Evolutionary conservation across 768 basidiomycete species (phyloP).

Genomic region (Rhizopogon sp.): DNA sequence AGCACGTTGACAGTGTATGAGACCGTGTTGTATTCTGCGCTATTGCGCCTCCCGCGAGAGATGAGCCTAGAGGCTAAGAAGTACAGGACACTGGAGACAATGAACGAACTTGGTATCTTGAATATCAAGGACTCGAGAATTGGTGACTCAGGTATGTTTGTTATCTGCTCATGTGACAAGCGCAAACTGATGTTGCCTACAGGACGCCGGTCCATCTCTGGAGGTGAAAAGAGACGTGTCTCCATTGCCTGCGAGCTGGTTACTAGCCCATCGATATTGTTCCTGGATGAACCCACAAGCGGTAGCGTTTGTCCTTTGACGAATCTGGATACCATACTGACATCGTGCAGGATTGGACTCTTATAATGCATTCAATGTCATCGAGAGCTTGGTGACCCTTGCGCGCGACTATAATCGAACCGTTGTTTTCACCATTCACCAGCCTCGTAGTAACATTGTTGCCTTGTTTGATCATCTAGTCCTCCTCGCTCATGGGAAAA

Average conservation of each 20-base stretch:
- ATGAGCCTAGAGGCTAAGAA: slow-evolving; percentile 97
- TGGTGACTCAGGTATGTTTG: slow-evolving; percentile 65
- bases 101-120: slow-evolving; percentile 93
- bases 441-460: slow-evolving; percentile 96
- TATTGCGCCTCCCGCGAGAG: slow-evolving; percentile 85
- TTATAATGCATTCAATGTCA: slow-evolving; percentile 92
- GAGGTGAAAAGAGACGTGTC: slow-evolving; percentile 95
- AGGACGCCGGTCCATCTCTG: slow-evolving; percentile 87
- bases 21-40: slow-evolving; percentile 90
- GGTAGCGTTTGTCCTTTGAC: slow-evolving; percentile 36
- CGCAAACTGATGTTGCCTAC: background rate
- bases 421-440: slow-evolving; percentile 96
- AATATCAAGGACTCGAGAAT: slow-evolving; percentile 87
- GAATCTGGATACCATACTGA: slow-evolving; percentile 5
- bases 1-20: slow-evolving; percentile 97
- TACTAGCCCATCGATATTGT: slow-evolving; percentile 92
- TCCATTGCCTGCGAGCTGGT: slow-evolving; percentile 98
- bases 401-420: slow-evolving; percentile 90
- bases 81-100: slow-evolving; percentile 88
- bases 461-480: slow-evolving; percentile 91
- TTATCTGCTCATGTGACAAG: background rate
- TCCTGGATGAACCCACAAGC: slow-evolving; percentile 96
- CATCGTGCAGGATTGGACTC: slow-evolving; percentile 72
- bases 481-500: slow-evolving; percentile 76
- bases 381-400: slow-evolving; percentile 82